Evolutionary conservation across 495 filamentous ascomycete genomes (phyloP), one percentile per base, ranked within the genome.

Genomic region (Astrothelium macrocarpum): DNA sequence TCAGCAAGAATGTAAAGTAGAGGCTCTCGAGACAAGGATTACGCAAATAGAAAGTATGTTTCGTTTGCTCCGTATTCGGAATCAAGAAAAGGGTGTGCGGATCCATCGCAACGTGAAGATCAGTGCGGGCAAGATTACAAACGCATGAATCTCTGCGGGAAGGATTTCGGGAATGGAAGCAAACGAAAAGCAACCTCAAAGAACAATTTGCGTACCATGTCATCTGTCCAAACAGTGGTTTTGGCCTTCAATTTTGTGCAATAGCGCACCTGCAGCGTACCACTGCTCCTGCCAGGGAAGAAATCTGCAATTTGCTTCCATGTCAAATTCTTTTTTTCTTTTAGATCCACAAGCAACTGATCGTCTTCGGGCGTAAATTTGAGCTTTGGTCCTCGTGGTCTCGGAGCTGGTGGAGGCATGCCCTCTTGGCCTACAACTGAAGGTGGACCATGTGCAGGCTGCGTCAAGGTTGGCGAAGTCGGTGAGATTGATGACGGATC

Each of bases 301-400:
- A 93, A 95, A 70, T 95, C 90, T 62, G 89, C 88, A 67, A 96
- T 95, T 79, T 96, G 91, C 72, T 94, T 95, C 91, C 91, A 96
- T 10, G 91, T 91, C 68, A 96, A 80, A 67, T 87, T 88, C 72
- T 91, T 93, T 65, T 91, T 90, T 75, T 96, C 91, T 74, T 96
- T 96, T 60, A 96, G 77, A 64, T 93, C 89, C 23, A 95, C 84
- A 43, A 96, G 77, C 59, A 93, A 77, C 59, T 84, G 82, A 74
- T 96, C 91, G 71, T 96, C 91, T 74, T 93, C 90, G 46, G 88
- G 84, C 1, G 90, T 95, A 69, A 95, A 96, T 69, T 93, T 95
- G 64, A 93, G 76, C 74, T 95, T 95, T 20, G 90, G 90, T 2
- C 89, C 90, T 62, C 85, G 84, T 14, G 91, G 91, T 66, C 85